These are phyloP conservation scores for Prototheca cutis DNA, from an alignment of 163 green algal genomes.

Conservation along the genomic window DNA sequence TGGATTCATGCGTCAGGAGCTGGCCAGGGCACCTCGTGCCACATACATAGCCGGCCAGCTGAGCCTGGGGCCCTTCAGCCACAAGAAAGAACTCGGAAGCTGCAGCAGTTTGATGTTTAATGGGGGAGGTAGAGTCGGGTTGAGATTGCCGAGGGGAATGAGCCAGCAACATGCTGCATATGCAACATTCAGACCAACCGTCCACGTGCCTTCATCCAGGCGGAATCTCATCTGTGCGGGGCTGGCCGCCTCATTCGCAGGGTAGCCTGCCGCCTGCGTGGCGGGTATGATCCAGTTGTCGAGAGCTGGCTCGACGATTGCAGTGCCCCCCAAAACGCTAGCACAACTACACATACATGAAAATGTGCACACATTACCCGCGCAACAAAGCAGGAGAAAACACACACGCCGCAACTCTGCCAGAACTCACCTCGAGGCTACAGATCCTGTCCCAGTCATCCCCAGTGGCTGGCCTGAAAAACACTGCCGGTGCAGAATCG, in stretches of 20 bases:
- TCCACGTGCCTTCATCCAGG: conserved; percentile 1
- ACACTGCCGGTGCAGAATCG: neutral
- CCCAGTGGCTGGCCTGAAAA: conserved; percentile 1
- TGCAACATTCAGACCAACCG: too few relatives aligned
- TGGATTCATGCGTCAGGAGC: conserved; percentile 39
- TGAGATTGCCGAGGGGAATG: too few relatives aligned
- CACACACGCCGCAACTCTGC: neutral
- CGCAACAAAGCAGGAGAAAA: neutral
- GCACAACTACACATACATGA: too few relatives aligned
- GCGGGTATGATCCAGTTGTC: too few relatives aligned
- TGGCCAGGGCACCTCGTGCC: conserved; percentile 24
- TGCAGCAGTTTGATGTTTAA: neutral
- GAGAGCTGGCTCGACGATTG: neutral
- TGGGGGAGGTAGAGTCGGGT: too few relatives aligned
- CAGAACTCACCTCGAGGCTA: neutral
- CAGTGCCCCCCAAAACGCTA: neutral
- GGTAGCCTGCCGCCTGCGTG: conserved; percentile 20
- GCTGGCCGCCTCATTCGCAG: conserved; percentile 22
- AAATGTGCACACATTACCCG: too few relatives aligned
- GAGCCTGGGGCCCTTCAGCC: neutral
- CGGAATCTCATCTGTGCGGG: conserved; percentile 6
- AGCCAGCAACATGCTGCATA: too few relatives aligned
- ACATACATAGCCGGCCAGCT: conserved; percentile 34
- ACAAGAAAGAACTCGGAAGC: conserved; percentile 16
- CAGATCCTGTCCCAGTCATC: conserved; percentile 1